Base-by-base conservation (phyloP, 305 asterid species). In the Solanum chacoense region DNA sequence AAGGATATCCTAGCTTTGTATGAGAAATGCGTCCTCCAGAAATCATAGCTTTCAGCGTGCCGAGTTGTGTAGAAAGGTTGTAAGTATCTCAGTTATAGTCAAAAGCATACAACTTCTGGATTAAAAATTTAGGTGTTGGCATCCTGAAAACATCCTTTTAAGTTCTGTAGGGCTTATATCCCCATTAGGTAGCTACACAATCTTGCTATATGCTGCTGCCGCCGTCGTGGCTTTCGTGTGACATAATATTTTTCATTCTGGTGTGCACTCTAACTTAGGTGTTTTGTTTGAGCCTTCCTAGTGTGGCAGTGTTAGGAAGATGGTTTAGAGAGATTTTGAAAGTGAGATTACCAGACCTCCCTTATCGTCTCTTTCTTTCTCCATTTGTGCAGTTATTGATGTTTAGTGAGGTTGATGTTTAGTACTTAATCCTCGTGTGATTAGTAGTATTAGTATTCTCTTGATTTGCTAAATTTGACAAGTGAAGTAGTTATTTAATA, bases 1-100 rank as follows among this genome's bases (percentile, higher is more conserved):
- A 94, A 92, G 91, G 98, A 96, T 37, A 89, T 96, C 88, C 7
- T 94, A 29, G 97, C 98, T 83, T 94, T 97, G 42, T 97, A 97
- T 40, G 98, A 96, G 92, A 96, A 76, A 89, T 93, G 91, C 36
- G 87, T 97, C 38, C 93, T 97, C 65, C 92, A 92, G 88, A 94
- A 91, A 91, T 86, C 89, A 14, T 94, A 90, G 90, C 28, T 67
- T 72, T 85, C 28, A 11, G 26, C 2, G 0, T 85, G 35, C 38
- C 32, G 29, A 31, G 31, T 50, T 50, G 14, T 69, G 73, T 69
- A 80, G 67, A 42, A 88, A 29, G 24, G 87, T 55, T 22, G 85
- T 42, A 80, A 50, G 87, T 83, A 83, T 32, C 42, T 55, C 87
- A 22, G 87, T 83, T 83, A 31, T 50, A 83, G 87, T 71, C 73